Base-by-base conservation (phyloP, 2,329 filamentous ascomycete species). In the Colletotrichum scovillei region DNA sequence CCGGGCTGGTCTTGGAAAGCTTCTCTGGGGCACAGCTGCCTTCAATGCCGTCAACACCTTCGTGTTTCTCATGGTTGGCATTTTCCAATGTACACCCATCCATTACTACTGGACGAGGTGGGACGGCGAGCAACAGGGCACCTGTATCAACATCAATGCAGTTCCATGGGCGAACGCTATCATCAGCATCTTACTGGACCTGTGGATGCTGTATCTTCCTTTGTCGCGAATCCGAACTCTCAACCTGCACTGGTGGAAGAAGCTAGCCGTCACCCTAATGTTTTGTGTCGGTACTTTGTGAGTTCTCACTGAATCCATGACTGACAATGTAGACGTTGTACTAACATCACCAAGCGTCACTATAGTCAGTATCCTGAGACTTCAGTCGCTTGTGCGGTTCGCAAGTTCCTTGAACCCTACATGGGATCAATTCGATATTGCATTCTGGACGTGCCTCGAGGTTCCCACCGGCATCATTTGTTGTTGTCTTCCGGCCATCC, bases 231-330 rank as follows among this genome's bases (percentile, higher is more conserved):
- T 87, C 0, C 72, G 78, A 5, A 76, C 76, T 0, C 76, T 88
- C 28, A 77, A 78, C 2, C 72, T 82, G 2, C 80, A 81, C 19
- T 82, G 80, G 76, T 83, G 81, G 76, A 85, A 85, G 77, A 88
- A 87, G 76, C 72, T 84, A 30, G 82, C 81, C 4, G 80, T 87
- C 0, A 76, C 78, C 0, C 74, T 84, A 42, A 86, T 87, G 82
- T 86, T 88, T 57, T 78, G 81, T 4, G 80, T 86, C 1, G 86
- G 86, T 49, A 78, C 82, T 1, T 83, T 84, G 81, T 83, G 63
- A 78, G 82, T 76, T 0, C 24, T 3, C n/a, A 5, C 8, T 9
- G 42, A 49, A 49, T 49, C n/a, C 4, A 7, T 9, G 6, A 8
- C 16, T 1, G 4, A 19, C 7, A 53, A 14, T 38, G 9, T 16